Evolutionary conservation across 495 filamentous ascomycete species (phyloP).

Genomic region (Trichoderma orchidacearum): DNA sequence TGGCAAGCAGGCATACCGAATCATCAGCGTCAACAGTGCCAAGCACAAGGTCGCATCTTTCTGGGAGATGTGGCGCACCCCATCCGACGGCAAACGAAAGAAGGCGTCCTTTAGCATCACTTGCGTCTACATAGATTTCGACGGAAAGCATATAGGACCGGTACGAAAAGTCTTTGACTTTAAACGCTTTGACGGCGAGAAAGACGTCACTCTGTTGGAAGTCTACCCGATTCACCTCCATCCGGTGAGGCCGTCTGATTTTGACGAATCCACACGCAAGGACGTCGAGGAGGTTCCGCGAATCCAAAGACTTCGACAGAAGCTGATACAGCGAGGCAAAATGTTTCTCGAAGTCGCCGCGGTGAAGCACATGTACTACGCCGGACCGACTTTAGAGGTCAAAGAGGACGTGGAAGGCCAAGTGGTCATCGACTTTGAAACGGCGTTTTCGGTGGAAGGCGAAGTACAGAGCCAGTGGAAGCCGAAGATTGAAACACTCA

Average conservation of each 20-base stretch:
- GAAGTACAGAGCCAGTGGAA: conserved; percentile 4
- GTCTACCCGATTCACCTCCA: conserved; percentile 41
- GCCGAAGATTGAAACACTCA: background rate
- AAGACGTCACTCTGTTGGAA: conserved; percentile 34
- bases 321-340: conserved; percentile 14
- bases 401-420: conserved; percentile 23
- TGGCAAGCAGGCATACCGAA: conserved; percentile 12
- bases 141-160: conserved; percentile 41
- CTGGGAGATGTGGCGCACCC: conserved; percentile 1
- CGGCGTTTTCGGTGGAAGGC: conserved; percentile 12
- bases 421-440: conserved; percentile 23
- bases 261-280: conserved; percentile 1
- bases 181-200: conserved; percentile 34
- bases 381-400: conserved; percentile 14
- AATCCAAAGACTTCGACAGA: background rate
- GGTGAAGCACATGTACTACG: conserved; percentile 19
- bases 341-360: conserved; percentile 14
- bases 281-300: background rate
- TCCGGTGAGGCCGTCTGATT: background rate
- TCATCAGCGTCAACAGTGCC: conserved; percentile 10
- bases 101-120: conserved; percentile 4
- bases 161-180: conserved; percentile 26
- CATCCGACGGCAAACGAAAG: background rate
- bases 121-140: conserved; percentile 39
- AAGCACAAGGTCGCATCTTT: conserved; percentile 1